Evolutionary conservation across 192 early-diverging fungal species (phyloP), one percentile per base, ranked within the genome.

Genomic region (Haplosporangium gracile): DNA sequence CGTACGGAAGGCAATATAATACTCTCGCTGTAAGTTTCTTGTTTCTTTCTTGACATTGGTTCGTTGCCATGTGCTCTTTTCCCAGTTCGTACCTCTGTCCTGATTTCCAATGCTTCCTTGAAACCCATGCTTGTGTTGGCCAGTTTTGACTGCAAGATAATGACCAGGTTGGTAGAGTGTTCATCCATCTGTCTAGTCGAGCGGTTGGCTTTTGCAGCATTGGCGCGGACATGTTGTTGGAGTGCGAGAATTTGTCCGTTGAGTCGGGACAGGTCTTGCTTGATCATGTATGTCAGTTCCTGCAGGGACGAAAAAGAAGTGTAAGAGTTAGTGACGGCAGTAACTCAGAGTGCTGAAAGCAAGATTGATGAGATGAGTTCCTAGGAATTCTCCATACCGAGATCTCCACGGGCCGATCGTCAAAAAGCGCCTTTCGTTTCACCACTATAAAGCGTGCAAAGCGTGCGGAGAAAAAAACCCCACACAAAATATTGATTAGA

Each of bases 351-450:
- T 72, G n/a, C 47, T 45, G 42, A 24, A 2, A 57, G 42, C 22
- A 39, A 36, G 36, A 18, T 2, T 24, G 38, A 63, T 24, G 20
- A 68, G 51, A 42, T 73, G 45, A 38, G 40, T 2, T 68, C 26
- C 1, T 20, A 24, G 29, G 20, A 57, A 8, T 10, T 57, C 16
- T 4, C 57, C 90, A 45, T 92, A 94, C 93, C 82, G 96, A 96
- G 75, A 99, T 99, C 81, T 99, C 98, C 22, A 94, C 92, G 24
- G 98, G 97, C 78, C 94, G 95, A 90, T 99, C 99, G 89, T 99
- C 98, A 83, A 99, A 99, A 70, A 99, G 90, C 0, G 98, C 95
- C 84, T 97, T 97, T 65, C 96, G 90, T 73, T 97, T 97, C 29
- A 98, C 99, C 85, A 99, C 92, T 89, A 55, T 80, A n/a, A 2